phyloP scores from a whole-genome alignment of 2,329 filamentous ascomycete genomes.

The Albophoma yamanashiensis region DNA sequence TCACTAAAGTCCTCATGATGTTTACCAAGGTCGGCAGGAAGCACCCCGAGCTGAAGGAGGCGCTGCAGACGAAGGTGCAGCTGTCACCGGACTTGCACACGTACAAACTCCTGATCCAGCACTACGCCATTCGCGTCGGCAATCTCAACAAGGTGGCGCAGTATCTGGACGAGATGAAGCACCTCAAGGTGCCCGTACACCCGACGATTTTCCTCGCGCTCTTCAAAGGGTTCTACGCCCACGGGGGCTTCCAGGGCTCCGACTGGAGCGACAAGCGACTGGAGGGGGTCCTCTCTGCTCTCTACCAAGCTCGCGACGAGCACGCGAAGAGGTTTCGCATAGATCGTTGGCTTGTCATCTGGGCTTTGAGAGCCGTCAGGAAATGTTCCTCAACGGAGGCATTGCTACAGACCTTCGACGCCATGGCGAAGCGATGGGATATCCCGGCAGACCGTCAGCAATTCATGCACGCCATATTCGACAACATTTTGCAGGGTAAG shows the following conservation, averaged over 20 bases:
- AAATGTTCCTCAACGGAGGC: conserved; percentile 42
- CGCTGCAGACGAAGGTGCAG: conserved; percentile 50
- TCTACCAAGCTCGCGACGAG: conserved; percentile 44
- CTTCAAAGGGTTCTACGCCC: conserved; percentile 68
- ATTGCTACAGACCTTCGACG: conserved; percentile 44
- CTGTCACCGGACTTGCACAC: conserved; percentile 69
- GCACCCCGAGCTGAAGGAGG: conserved; percentile 40
- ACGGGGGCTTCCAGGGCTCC: conserved; percentile 54
- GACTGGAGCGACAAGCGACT: conserved; percentile 67
- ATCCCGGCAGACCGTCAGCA: conserved; percentile 26
- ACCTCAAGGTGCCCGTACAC: conserved; percentile 56
- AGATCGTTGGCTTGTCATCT: conserved; percentile 50
- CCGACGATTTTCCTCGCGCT: conserved; percentile 70
- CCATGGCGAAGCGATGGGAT: conserved; percentile 36
- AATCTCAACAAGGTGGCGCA: conserved; percentile 60
- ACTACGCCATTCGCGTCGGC: conserved; percentile 59
- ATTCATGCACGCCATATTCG: conserved; percentile 36
- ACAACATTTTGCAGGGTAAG: conserved; percentile 26
- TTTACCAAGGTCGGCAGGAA: conserved; percentile 43
- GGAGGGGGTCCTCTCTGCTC: conserved; percentile 54
- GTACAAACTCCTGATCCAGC: conserved; percentile 67
- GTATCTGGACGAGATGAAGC: conserved; percentile 72
- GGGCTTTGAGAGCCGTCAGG: conserved; percentile 52
- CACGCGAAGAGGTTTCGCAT: conserved; percentile 37
- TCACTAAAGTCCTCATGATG: conserved; percentile 47